These are phyloP conservation scores for Colletotrichum sp. DNA, from an alignment of 2,329 filamentous ascomycete species.

Conservation along the genomic window DNA sequence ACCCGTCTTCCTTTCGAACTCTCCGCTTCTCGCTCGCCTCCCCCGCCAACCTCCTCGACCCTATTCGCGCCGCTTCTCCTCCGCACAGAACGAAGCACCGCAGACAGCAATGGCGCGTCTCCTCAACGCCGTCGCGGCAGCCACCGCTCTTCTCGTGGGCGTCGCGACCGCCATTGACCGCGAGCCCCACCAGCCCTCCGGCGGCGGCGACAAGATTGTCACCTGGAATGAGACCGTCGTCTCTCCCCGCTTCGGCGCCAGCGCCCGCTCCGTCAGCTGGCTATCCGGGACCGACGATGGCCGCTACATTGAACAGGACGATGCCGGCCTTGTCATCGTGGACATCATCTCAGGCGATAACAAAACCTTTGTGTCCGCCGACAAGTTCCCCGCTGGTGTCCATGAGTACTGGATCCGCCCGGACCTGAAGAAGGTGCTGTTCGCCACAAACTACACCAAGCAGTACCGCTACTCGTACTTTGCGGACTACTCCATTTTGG, in stretches of 20 bases:
- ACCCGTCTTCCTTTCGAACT: not conserved
- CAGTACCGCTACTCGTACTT: conserved; percentile 73
- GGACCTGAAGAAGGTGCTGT: conserved; percentile 63
- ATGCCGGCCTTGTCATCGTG: conserved; percentile 62
- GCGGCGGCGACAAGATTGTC: conserved; percentile 60
- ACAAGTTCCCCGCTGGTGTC: conserved; percentile 60
- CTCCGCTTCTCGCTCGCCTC: not conserved
- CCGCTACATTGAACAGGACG: conserved; percentile 59
- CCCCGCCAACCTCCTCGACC: not conserved
- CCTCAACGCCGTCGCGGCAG: not conserved
- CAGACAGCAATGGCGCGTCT: conserved; percentile 13
- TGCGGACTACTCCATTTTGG: conserved; percentile 69
- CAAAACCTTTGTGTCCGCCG: conserved; percentile 62
- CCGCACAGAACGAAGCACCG: not conserved
- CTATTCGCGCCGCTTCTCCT: not conserved
- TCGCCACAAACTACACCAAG: conserved; percentile 70
- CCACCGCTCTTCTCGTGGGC: conserved; percentile 13
- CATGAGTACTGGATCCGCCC: conserved; percentile 67
- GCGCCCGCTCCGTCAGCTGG: conserved; percentile 59
- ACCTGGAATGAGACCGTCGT: conserved; percentile 66
- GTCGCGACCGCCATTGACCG: conserved; percentile 47
- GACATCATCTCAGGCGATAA: conserved; percentile 65
- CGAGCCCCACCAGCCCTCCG: conserved; percentile 58
- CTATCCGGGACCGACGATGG: conserved; percentile 64
- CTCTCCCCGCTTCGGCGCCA: conserved; percentile 47